A percentile compares a stretch with the other conserved stretches of the same genome.
Conservation (phyloP, 1,139 yeast species). For the Saccharomyces hybrid region DNA sequence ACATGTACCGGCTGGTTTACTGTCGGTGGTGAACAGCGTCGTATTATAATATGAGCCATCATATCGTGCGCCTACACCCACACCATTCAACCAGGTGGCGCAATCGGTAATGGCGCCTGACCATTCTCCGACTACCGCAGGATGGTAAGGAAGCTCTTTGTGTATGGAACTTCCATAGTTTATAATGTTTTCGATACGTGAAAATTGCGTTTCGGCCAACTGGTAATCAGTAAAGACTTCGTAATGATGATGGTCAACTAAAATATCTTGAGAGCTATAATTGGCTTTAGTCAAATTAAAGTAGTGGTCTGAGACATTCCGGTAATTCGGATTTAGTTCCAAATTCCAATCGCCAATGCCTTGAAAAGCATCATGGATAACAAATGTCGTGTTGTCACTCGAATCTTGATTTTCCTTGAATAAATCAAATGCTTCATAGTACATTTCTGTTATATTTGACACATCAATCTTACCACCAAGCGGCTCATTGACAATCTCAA, state of each 20-base stretch:
- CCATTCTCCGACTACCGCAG: conserved; percentile 57
- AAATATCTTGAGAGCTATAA: conserved; percentile 35
- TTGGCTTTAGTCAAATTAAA: conserved; percentile 13
- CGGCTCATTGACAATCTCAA: conserved; percentile 65
- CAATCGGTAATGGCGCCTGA: conserved; percentile 60
- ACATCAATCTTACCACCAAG: conserved; percentile 39
- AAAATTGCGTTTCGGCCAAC: conserved; percentile 31
- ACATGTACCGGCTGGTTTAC: conserved; percentile 16
- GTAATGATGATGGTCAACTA: conserved; percentile 55
- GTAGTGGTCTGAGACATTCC: conserved; percentile 23
- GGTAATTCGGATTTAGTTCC: conserved; percentile 35
- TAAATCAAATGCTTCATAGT: conserved; percentile 29
- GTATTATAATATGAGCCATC: conserved; percentile 43
- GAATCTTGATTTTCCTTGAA: conserved; percentile 34
- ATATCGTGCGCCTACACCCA: conserved; percentile 51
- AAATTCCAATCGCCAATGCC: conserved; percentile 45
- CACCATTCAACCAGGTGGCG: conserved; percentile 58
- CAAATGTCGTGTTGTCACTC: conserved; percentile 38
- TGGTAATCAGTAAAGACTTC: conserved; percentile 47
- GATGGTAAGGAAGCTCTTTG: conserved; percentile 37
- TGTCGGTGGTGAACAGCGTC: conserved; percentile 24
- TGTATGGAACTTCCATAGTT: conserved; percentile 36
- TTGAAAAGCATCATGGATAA: conserved; percentile 55
- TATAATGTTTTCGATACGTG: conserved; percentile 31
- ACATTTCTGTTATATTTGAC: conserved; percentile 36